Evolutionary conservation across 2,329 filamentous ascomycete genomes (phyloP).

Genomic region (Cladosporium phlei): DNA sequence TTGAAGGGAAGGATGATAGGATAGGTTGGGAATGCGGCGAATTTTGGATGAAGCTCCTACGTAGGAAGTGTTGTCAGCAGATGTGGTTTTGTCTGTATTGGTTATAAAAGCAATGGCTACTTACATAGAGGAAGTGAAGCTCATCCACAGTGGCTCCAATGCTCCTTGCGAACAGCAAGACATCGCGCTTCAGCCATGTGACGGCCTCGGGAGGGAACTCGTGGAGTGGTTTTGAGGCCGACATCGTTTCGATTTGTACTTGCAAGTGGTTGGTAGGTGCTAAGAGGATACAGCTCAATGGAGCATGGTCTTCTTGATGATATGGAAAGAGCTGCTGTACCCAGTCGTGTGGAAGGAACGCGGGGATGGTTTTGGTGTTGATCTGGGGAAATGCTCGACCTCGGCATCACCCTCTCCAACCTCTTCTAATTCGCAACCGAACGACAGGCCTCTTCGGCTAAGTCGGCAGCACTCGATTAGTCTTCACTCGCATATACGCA

Average conservation of each 20-base stretch:
- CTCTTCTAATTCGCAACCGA: no score
- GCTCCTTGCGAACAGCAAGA: slow-evolving; percentile 82
- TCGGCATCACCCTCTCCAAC: no score
- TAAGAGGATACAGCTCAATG: no score
- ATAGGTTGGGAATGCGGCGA: slow-evolving; percentile 85
- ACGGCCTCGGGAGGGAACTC: slow-evolving; percentile 73
- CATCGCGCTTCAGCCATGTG: slow-evolving; percentile 82
- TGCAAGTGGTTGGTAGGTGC: no score
- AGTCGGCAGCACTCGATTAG: no score
- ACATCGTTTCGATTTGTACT: slow-evolving; percentile 13
- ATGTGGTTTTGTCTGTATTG: neutral
- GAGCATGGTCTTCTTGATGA: no score
- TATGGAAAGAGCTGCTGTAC: no score
- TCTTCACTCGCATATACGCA: no score
- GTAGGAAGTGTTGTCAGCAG: slow-evolving; percentile 40
- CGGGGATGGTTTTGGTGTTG: no score
- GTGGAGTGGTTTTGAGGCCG: slow-evolving; percentile 61
- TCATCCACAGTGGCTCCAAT: slow-evolving; percentile 83
- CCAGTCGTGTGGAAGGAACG: no score
- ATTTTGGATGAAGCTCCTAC: slow-evolving; percentile 85
- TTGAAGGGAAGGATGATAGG: slow-evolving; percentile 82
- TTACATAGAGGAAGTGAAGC: slow-evolving; percentile 86
- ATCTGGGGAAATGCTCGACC: no score
- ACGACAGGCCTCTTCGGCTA: no score
- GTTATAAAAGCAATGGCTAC: slow-evolving; percentile 23